Base-by-base conservation (phyloP, 305 asterid genomes). In the Stenogyne calaminthoides region DNA sequence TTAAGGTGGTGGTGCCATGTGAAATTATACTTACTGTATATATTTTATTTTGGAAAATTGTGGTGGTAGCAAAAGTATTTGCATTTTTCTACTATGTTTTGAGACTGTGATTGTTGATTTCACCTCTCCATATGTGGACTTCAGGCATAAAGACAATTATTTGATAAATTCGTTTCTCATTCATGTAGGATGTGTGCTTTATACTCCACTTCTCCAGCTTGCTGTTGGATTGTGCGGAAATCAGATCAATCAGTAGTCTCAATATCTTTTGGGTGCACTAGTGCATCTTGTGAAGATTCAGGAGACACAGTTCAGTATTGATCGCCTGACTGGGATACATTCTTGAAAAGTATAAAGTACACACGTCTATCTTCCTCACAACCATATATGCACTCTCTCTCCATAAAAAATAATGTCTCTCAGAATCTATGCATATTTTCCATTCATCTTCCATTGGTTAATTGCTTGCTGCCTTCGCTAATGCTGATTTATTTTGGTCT, bases 301-400 rank as follows among this genome's bases (percentile, higher is more conserved):
- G 99, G 99, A 66, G 97, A 89, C 84, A n/a, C 99, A 95, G 77
- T 95, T 95, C 81, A 95, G 95, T n/a, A n/a, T n/a, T 80, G 89
- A 89, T 76, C 68, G 68, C n/a, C n/a, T 36, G 99, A 93, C 76
- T 95, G 99, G 99, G 91, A 95, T 82, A 95, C 98, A 79, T 82
- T 95, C 83, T 84, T 95, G 76, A 88, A 87, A 83, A 86, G 99
- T 88, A 88, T 95, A 76, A 89, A 97, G 99, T 95, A 79, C 72
- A 64, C 72, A 4, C n/a, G 55, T 64, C 67, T 67, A 9, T 6
- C 63, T 58, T 20, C 16, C 22, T 20, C 44, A 29, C 19, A 12
- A 7, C 9, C 44, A n/a, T n/a, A 56, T 18, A 27, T 3, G 36
- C 69, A 39, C 78, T 58, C 56, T 3, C 67, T 6, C 16, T 32